Evolutionary conservation across 2,329 filamentous ascomycete species (phyloP).

Genomic region (Zasmidium cellare): DNA sequence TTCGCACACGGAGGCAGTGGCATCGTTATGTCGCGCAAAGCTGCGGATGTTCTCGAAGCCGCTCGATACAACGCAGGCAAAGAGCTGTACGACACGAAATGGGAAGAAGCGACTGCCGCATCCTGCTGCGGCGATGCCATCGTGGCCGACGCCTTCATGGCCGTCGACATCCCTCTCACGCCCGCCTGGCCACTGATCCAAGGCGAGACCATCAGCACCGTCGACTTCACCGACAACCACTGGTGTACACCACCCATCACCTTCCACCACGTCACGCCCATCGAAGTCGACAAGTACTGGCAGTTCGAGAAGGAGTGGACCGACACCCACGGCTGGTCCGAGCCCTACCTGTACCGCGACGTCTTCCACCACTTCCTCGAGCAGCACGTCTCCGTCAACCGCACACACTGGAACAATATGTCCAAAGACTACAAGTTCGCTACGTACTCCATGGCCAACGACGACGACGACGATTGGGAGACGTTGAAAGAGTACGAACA

Average conservation of each 20-base stretch:
- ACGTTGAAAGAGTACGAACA: constrained; percentile 28
- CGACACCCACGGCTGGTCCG: constrained; percentile 30
- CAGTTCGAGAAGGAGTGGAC: constrained; percentile 35
- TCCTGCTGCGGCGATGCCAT: constrained; percentile 60
- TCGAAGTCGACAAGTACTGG: constrained; percentile 34
- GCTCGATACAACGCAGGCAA: constrained; percentile 45
- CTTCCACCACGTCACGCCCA: constrained; percentile 36
- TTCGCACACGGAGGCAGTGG: constrained; percentile 48
- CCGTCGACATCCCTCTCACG: constrained; percentile 47
- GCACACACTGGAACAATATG: constrained; percentile 37
- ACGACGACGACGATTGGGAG: constrained; percentile 24
- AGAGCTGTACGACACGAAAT: constrained; percentile 35
- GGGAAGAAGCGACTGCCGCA: constrained; percentile 43
- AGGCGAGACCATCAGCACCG: constrained; percentile 42
- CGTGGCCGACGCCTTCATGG: constrained; percentile 50
- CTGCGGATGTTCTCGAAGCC: constrained; percentile 34
- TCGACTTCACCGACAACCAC: constrained; percentile 44
- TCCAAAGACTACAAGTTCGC: constrained; percentile 31
- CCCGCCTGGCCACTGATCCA: constrained; percentile 47
- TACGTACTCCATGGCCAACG: constrained; percentile 15
- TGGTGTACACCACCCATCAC: constrained; percentile 48
- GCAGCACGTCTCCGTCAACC: constrained; percentile 31
- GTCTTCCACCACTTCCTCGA: constrained; percentile 36
- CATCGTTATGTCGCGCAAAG: constrained; percentile 46
- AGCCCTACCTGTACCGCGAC: constrained; percentile 35